Percentiles rank a stretch among this genome's conserved stretches.
Conservation (phyloP, 345 rosid species). For the Physaria fendleri region DNA sequence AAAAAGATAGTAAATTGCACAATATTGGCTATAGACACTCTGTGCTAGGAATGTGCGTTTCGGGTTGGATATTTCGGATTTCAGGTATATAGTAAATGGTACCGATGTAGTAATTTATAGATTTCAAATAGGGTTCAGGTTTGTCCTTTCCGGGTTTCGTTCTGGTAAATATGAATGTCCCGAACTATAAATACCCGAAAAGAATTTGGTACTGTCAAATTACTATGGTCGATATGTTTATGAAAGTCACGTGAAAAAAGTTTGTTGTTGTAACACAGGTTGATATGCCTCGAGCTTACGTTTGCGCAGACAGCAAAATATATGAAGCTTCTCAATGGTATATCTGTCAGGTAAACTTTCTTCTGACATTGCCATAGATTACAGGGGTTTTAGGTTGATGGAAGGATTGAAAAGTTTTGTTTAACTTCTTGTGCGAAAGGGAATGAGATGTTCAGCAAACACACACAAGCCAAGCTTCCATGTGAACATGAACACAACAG, state of each 20-base stretch:
- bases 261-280: slow-evolving; percentile 42
- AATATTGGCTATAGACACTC: neutral
- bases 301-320: slow-evolving; percentile 85
- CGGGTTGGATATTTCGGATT: no score
- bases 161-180: no score
- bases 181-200: no score
- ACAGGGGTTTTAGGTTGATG: neutral
- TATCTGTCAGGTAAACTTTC: slow-evolving; percentile 76
- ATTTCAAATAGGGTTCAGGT: no score
- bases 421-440: slow-evolving; percentile 50
- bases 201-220: neutral
- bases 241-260: neutral
- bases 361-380: neutral
- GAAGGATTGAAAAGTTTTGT: slow-evolving; percentile 11
- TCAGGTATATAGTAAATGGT: no score
- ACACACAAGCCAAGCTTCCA: slow-evolving; percentile 98
- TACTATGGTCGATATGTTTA: neutral
- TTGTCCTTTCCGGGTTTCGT: no score
- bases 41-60: no score
- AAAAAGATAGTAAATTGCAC: neutral
- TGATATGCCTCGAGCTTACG: slow-evolving; percentile 75
- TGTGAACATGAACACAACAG: slow-evolving; percentile 65
- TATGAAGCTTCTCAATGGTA: slow-evolving; percentile 94
- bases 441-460: slow-evolving; percentile 90
- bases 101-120: no score